phyloP scores from a whole-genome alignment of 768 basidiomycete genomes.

The Xerocomus potaroensis region DNA sequence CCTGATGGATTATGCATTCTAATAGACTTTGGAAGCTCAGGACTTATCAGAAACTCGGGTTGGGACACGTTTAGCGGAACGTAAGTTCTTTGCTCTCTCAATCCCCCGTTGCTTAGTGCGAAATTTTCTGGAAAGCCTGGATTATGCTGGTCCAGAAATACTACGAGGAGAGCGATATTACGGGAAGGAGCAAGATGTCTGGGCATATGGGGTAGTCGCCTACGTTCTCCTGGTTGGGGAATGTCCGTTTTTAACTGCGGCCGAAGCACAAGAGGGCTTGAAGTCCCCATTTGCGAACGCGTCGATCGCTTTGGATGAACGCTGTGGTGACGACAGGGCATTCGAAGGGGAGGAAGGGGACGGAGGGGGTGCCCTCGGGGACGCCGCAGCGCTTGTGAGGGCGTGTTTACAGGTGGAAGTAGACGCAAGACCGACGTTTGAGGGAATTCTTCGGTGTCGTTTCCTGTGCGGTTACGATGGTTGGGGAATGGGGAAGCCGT shows the following conservation, averaged over 20 bases:
- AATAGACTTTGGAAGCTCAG: slow-evolving; percentile 96
- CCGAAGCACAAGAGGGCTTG: slow-evolving; percentile 85
- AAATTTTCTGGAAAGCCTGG: slow-evolving; percentile 47
- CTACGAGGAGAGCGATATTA: slow-evolving; percentile 90
- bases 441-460: slow-evolving; percentile 69
- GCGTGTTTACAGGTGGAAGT: slow-evolving; percentile 84
- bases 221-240: slow-evolving; percentile 92
- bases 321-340: slow-evolving; percentile 72
- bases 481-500: slow-evolving; percentile 49
- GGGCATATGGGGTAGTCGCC: slow-evolving; percentile 96
- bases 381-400: slow-evolving; percentile 79
- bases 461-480: slow-evolving; percentile 78
- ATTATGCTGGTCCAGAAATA: slow-evolving; percentile 97
- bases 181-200: slow-evolving; percentile 96
- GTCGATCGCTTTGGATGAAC: slow-evolving; percentile 72
- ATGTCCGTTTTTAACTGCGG: slow-evolving; percentile 87
- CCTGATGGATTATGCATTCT: slow-evolving; percentile 79
- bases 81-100: slow-evolving; percentile 44
- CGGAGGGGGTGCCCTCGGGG: slow-evolving; percentile 78
- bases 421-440: slow-evolving; percentile 78
- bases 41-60: slow-evolving; percentile 73
- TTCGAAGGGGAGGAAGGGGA: slow-evolving; percentile 73
- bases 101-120: slow-evolving; percentile 6
- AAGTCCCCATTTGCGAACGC: slow-evolving; percentile 71
- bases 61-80: slow-evolving; percentile 95